phyloP scores from a whole-genome alignment of 2,329 filamentous ascomycete genomes.

The Alternaria postmessia region DNA sequence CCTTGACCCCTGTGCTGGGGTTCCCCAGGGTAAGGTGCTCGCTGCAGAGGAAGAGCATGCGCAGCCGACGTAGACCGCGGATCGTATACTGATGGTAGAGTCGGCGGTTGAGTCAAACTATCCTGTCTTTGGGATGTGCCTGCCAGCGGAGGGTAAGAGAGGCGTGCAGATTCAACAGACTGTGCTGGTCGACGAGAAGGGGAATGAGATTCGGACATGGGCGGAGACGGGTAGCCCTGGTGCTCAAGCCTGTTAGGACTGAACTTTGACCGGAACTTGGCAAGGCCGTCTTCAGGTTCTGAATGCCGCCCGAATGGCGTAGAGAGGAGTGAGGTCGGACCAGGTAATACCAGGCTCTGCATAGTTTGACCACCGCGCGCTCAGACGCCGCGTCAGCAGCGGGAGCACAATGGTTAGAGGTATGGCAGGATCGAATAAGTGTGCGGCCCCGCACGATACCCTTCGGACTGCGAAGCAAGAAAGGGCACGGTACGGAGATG shows the following conservation, averaged over 20 bases:
- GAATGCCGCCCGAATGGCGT: constrained; percentile 50
- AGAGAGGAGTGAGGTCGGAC: constrained; percentile 46
- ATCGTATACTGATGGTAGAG: constrained; percentile 36
- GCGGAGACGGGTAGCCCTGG: constrained; percentile 58
- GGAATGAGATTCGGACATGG: constrained; percentile 61
- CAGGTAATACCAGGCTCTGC: constrained; percentile 53
- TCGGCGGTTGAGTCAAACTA: constrained; percentile 35
- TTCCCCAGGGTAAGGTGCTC: constrained; percentile 44
- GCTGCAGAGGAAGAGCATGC: constrained; percentile 33
- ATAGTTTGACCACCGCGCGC: constrained; percentile 51
- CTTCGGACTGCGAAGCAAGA: constrained; percentile 29
- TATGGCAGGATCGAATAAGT: constrained; percentile 30
- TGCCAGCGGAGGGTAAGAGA: constrained; percentile 36
- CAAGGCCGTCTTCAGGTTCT: constrained; percentile 47
- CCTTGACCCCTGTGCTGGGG: constrained; percentile 32
- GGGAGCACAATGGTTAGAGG: constrained; percentile 40
- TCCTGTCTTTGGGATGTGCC: constrained; percentile 37
- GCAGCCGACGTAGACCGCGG: constrained; percentile 30
- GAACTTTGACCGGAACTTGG: constrained; percentile 45
- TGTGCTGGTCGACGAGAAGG: constrained; percentile 50
- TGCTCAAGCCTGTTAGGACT: constrained; percentile 47
- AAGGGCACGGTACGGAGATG: constrained; percentile 27
- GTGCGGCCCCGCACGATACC: constrained; percentile 24
- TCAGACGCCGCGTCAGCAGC: constrained; percentile 48
- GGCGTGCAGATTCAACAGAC: constrained; percentile 43